Conservation (phyloP, 1,139 yeast genomes). For the Sugiyamaella grinbergsii region DNA sequence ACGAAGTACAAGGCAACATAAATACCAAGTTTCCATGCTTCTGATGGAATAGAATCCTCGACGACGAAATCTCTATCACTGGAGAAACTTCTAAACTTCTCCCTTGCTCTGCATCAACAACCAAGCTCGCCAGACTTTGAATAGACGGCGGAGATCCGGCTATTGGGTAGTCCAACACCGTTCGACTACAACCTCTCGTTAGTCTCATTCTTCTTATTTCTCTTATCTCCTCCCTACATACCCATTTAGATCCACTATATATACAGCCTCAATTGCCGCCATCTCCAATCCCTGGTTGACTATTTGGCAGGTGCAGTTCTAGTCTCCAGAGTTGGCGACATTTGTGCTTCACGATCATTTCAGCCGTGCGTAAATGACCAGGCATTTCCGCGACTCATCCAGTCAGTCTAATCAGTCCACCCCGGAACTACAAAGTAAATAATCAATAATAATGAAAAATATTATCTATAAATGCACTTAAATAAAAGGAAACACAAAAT, state of each 20-base stretch:
- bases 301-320: too few relatives aligned
- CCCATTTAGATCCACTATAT: slow-evolving; percentile 61
- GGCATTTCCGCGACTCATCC: too few relatives aligned
- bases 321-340: too few relatives aligned
- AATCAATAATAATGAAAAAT: not conserved
- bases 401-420: too few relatives aligned
- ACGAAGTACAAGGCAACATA: slow-evolving; percentile 39
- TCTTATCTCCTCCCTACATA: slow-evolving; percentile 31
- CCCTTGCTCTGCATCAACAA: slow-evolving; percentile 28
- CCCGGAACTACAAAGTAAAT: too few relatives aligned
- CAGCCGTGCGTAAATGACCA: too few relatives aligned
- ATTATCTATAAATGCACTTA: slow-evolving; percentile 11
- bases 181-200: slow-evolving; percentile 39
- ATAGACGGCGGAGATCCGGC: slow-evolving; percentile 55
- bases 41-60: slow-evolving; percentile 40
- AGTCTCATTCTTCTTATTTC: not conserved
- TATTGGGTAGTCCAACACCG: slow-evolving; percentile 60
- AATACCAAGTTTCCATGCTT: slow-evolving; percentile 38
- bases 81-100: slow-evolving; percentile 15
- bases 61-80: slow-evolving; percentile 37
- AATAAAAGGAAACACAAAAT: not conserved
- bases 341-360: too few relatives aligned
- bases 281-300: slow-evolving; percentile 31
- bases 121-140: slow-evolving; percentile 45
- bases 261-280: slow-evolving; percentile 61